Evolutionary conservation across 2,329 filamentous ascomycete species (phyloP), one percentile per base, ranked within the genome.

Genomic region (Xylaria digitata): DNA sequence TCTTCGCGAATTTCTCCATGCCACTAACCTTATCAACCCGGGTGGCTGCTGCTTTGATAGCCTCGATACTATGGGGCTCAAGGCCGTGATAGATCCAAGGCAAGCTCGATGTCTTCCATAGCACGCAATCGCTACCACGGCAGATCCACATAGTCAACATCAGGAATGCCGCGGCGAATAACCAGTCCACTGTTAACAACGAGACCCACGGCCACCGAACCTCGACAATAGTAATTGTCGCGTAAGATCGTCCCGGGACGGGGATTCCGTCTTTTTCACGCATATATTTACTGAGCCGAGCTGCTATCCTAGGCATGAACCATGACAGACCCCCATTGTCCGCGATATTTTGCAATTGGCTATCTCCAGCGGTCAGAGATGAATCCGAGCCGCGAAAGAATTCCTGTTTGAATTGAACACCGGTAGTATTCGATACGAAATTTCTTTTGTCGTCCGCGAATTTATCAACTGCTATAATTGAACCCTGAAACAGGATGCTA

Each of bases 71-170:
- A 1, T 40, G n/a, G 9, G 19, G 8, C 2, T 53, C 37, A 8
- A 66, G 26, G 1, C 63, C 63, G 13, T 66, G 63, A n/a, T 66
- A 66, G 6, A 66, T 53, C 23, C 52, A 26, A 1, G 58, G 63
- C 21, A 66, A 34, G 37, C 63, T 66, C 23, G 63, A 66, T 37
- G 43, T 53, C 26, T 66, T 66, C 63, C 63, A 66, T n/a, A 62
- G 26, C 7, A 40, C 3, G 26, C 11, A 11, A 23, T 55, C 42
- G 5, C 17, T 26, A 4, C 52, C 50, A n/a, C 58, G 52, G 53
- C 58, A 61, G 1, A 46, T 17, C 58, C 63, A 53, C 13, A 66
- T 57, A 1, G 57, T 61, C 1, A 53, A 4, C 2, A 45, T 9
- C 45, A 66, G 21, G 32, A 62, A 66, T 15, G 13, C 45, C 5